A percentile compares a stretch with the other conserved stretches of the same genome.
Evolutionary conservation across 495 filamentous ascomycete genomes (phyloP).

Genomic region (Hypoxylon fragiforme): DNA sequence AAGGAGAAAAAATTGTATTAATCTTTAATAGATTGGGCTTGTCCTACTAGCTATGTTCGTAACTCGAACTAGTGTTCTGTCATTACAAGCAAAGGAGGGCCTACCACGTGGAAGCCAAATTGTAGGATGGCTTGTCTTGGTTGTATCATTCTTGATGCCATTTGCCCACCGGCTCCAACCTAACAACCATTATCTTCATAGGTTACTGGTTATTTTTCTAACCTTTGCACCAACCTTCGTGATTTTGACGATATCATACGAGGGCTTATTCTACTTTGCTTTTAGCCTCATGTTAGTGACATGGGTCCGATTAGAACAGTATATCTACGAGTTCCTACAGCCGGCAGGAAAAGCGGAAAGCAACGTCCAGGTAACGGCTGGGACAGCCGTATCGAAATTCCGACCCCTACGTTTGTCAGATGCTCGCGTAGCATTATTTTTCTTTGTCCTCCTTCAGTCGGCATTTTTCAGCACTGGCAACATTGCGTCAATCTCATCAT

Average conservation of each 20-base stretch:
- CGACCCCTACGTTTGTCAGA: constrained; percentile 79
- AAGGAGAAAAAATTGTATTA: too few relatives aligned
- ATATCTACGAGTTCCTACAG: constrained; percentile 61
- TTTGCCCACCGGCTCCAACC: constrained; percentile 79
- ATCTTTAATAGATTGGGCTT: constrained; percentile 66
- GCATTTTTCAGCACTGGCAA: constrained; percentile 99
- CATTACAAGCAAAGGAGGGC: constrained; percentile 82
- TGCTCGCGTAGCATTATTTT: constrained; percentile 86
- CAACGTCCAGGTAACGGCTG: constrained; percentile 17
- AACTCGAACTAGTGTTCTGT: constrained; percentile 78
- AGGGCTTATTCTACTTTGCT: constrained; percentile 92
- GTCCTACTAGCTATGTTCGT: constrained; percentile 81
- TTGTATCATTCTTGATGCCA: constrained; percentile 76
- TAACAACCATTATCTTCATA: constrained; percentile 87
- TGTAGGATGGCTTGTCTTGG: constrained; percentile 86
- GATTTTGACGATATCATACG: constrained; percentile 96
- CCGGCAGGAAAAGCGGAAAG: constrained; percentile 34
- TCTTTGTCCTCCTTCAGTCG: constrained; percentile 90
- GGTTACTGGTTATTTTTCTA: constrained; percentile 86
- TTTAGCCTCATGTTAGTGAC: constrained; percentile 82
- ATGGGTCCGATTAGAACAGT: constrained; percentile 91
- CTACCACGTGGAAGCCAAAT: constrained; percentile 89
- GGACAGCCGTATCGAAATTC: constrained; percentile 48
- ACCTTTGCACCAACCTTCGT: constrained; percentile 93
- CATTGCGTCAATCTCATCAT: constrained; percentile 91